Percentiles rank a stretch among this genome's conserved stretches.
Evolutionary conservation across 2,329 filamentous ascomycete species (phyloP).

Genomic region (Colletotrichum australisinense): DNA sequence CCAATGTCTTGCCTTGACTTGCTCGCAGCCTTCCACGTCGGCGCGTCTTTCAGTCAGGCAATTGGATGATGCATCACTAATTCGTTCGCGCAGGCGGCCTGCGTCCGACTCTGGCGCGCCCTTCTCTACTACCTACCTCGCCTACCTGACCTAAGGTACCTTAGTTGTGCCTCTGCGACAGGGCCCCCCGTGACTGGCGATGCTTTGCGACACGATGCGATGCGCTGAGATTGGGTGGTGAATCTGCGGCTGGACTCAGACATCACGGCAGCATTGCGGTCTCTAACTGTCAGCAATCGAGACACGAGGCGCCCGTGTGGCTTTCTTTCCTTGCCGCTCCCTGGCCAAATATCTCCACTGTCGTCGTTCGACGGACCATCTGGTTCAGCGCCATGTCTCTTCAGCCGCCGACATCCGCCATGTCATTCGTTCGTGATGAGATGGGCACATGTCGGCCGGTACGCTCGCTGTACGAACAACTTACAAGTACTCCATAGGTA

Average conservation of each 20-base stretch:
- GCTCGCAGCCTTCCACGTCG: constrained; percentile 23
- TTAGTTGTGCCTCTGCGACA: background rate
- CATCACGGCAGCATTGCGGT: background rate
- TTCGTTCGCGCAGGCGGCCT: background rate
- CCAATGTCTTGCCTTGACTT: constrained; percentile 26
- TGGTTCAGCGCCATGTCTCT: constrained; percentile 3
- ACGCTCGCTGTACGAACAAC: background rate
- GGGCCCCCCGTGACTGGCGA: background rate
- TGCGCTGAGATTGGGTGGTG: background rate
- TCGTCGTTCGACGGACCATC: background rate
- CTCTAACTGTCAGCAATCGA: background rate
- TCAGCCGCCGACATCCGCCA: background rate
- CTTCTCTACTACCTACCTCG: too few species aligned
- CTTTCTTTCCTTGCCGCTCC: constrained; percentile 1
- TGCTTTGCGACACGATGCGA: background rate
- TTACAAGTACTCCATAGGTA: too few species aligned
- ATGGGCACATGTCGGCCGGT: background rate
- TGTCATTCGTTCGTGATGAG: background rate
- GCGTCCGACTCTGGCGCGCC: constrained; percentile 5
- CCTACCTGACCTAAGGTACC: too few species aligned
- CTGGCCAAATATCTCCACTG: constrained; percentile 10
- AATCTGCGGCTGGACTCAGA: background rate
- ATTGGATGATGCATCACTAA: background rate
- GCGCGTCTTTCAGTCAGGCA: background rate
- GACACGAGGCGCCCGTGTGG: background rate